phyloP scores from a whole-genome alignment of 2,329 filamentous ascomycete genomes.

The Talaromyces rugulosus region DNA sequence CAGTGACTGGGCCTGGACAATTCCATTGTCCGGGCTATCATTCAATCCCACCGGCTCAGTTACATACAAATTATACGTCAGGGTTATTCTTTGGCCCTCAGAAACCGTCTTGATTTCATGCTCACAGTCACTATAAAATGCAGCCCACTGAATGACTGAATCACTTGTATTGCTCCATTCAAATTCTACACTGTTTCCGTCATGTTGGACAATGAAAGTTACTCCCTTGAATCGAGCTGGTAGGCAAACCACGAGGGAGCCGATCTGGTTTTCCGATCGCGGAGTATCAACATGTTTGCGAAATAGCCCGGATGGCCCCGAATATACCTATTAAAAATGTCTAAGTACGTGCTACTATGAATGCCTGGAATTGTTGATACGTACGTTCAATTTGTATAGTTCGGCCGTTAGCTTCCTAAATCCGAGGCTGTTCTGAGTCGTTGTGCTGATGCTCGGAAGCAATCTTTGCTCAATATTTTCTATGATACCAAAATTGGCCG shows the following conservation, averaged over 20 bases:
- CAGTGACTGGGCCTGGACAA: constrained; percentile 1
- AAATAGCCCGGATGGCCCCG: constrained; percentile 49
- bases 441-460: constrained; percentile 22
- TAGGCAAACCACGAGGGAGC: constrained; percentile 52
- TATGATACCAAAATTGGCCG: constrained; percentile 51
- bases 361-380: too few relatives aligned
- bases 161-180: constrained; percentile 23
- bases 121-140: constrained; percentile 36
- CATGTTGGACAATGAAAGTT: constrained; percentile 29
- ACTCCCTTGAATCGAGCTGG: constrained; percentile 33
- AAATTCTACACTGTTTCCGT: constrained; percentile 22
- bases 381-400: constrained; percentile 55
- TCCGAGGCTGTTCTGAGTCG: too few relatives aligned
- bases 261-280: constrained; percentile 46
- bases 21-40: neutral
- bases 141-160: constrained; percentile 30
- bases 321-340: constrained; percentile 42
- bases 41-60: too few relatives aligned
- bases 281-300: constrained; percentile 53
- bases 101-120: constrained; percentile 44
- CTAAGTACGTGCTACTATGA: too few relatives aligned
- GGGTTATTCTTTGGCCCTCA: constrained; percentile 50
- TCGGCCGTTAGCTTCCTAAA: constrained; percentile 45
- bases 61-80: constrained; percentile 55
- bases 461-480: constrained; percentile 47